A percentile compares a stretch with the other conserved stretches of the same genome.
Evolutionary conservation across 768 basidiomycete species (phyloP).

Genomic region (Suillus discolor): DNA sequence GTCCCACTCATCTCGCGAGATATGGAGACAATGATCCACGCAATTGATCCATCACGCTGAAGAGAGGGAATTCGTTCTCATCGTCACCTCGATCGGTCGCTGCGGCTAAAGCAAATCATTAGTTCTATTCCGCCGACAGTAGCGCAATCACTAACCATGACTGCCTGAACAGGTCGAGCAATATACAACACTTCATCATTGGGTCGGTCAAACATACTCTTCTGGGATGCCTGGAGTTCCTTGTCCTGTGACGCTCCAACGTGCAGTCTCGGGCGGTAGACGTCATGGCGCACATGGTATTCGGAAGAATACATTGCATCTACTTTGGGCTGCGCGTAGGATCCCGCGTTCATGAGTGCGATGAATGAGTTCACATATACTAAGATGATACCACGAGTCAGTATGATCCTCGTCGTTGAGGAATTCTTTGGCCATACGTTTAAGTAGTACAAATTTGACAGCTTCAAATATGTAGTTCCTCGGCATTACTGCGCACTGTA

Average conservation of each 20-base stretch:
- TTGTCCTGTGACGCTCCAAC: not conserved
- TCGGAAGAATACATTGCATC: not conserved
- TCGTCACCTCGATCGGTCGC: too few relatives aligned
- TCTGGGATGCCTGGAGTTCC: not conserved
- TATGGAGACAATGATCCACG: too few relatives aligned
- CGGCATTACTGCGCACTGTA: slow-evolving; percentile 4
- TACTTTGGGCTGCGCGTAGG: not conserved
- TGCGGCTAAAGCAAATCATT: not conserved
- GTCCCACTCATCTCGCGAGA: too few relatives aligned
- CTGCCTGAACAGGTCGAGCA: not conserved
- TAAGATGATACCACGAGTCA: not conserved
- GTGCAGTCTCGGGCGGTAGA: not conserved
- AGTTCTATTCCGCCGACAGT: not conserved
- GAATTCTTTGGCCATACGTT: not conserved
- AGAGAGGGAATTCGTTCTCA: too few relatives aligned
- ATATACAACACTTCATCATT: not conserved
- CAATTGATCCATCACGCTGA: too few relatives aligned
- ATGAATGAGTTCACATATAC: slow-evolving; percentile 4
- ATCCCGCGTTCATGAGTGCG: not conserved
- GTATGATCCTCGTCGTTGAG: not conserved
- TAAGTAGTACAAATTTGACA: not conserved
- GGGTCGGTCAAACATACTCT: not conserved
- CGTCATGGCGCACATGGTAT: not conserved
- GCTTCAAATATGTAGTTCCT: not conserved
- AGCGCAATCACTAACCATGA: not conserved